phyloP scores from a whole-genome alignment of 192 early-diverging fungal genomes.

The Coemansia sp. region DNA sequence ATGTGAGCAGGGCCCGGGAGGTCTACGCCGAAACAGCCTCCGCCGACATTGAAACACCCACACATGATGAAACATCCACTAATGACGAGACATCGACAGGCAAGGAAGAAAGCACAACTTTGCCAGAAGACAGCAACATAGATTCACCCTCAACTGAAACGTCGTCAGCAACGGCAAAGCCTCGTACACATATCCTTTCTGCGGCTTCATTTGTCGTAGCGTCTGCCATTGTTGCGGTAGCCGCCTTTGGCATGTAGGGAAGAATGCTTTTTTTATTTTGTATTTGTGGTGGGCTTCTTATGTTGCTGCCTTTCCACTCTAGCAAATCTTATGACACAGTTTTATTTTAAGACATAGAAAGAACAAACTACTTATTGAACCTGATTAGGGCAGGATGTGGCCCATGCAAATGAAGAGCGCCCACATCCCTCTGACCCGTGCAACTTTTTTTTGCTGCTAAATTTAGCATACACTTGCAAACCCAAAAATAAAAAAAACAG shows the following conservation, averaged over 20 bases:
- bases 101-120: neutral
- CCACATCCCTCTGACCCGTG: too few species aligned
- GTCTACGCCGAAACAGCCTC: neutral
- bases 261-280: neutral
- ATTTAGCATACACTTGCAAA: too few species aligned
- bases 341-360: neutral
- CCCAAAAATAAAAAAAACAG: too few species aligned
- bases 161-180: neutral
- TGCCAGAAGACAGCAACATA: neutral
- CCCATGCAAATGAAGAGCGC: too few species aligned
- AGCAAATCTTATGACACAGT: neutral
- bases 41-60: neutral
- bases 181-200: neutral
- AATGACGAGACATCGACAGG: neutral
- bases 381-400: too few species aligned
- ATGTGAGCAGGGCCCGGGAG: constrained; percentile 18
- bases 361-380: too few species aligned
- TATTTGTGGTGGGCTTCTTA: neutral
- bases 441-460: too few species aligned
- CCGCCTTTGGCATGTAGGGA: neutral
- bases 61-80: neutral
- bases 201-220: neutral
- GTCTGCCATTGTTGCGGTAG: neutral
- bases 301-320: neutral
- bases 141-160: neutral